Percentiles rank a stretch among this genome's conserved stretches.
These are phyloP conservation scores for Phallus indusiatus DNA, from an alignment of 768 basidiomycete genomes.

Conservation along the genomic window DNA sequence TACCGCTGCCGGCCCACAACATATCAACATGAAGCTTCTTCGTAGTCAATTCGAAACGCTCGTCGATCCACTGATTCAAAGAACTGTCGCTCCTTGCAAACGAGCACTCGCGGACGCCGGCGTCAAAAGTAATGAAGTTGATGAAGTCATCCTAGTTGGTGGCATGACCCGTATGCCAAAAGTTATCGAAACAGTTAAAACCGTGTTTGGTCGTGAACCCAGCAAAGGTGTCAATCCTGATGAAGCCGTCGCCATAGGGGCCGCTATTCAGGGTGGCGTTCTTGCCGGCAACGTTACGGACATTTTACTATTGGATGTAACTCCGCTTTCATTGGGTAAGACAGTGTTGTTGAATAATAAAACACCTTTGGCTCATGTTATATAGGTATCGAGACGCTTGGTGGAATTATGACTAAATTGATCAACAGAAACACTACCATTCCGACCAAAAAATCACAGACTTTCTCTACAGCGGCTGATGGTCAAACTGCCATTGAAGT, in stretches of 20 bases:
- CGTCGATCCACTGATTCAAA: conserved; percentile 71
- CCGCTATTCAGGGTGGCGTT: conserved; percentile 96
- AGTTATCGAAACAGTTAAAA: conserved; percentile 89
- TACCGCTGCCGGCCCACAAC: conserved; percentile 89
- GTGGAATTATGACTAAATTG: conserved; percentile 99
- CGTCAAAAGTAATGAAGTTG: conserved; percentile 84
- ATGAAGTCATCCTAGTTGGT: conserved; percentile 97
- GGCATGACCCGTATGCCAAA: conserved; percentile 99
- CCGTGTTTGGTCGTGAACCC: conserved; percentile 90
- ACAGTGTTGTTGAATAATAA: conserved; percentile 11
- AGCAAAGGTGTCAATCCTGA: conserved; percentile 99
- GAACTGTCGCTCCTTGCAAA: conserved; percentile 93
- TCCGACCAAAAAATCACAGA: conserved; percentile 98
- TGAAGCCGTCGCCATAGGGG: conserved; percentile 97
- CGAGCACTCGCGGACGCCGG: conserved; percentile 93
- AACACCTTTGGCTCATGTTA: neutral
- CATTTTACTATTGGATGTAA: conserved; percentile 89
- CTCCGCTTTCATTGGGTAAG: conserved; percentile 91
- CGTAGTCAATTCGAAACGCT: conserved; percentile 88
- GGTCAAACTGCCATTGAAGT: conserved; percentile 99
- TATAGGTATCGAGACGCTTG: conserved; percentile 84
- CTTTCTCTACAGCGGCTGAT: conserved; percentile 97
- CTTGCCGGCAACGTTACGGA: conserved; percentile 94
- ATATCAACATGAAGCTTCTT: conserved; percentile 87
- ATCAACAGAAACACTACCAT: conserved; percentile 98